These are phyloP conservation scores for Geotrichum histeridarum DNA, from an alignment of 1,139 yeast species.

Conservation along the genomic window DNA sequence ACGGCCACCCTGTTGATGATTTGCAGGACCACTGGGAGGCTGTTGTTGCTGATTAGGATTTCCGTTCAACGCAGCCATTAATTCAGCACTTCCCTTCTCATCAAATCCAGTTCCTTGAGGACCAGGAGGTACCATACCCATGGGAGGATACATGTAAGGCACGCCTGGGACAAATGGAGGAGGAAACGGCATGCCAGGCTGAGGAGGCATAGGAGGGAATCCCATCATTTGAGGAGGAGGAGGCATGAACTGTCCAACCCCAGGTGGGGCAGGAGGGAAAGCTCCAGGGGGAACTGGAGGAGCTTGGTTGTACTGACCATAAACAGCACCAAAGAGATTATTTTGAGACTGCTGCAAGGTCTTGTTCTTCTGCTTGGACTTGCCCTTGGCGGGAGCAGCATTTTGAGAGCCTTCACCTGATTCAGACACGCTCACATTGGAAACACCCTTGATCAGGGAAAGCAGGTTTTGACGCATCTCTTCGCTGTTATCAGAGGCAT, in stretches of 20 bases:
- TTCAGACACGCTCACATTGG: slow-evolving; percentile 22
- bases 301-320: slow-evolving; percentile 36
- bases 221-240: slow-evolving; percentile 20
- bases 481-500: slow-evolving; percentile 19
- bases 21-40: slow-evolving; percentile 13
- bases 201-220: slow-evolving; percentile 19
- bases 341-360: slow-evolving; percentile 32
- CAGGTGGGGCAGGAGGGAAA: slow-evolving; percentile 26
- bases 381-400: slow-evolving; percentile 25
- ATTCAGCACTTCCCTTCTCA: slow-evolving; percentile 31
- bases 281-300: slow-evolving; percentile 32
- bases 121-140: slow-evolving; percentile 18
- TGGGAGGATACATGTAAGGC: slow-evolving; percentile 20
- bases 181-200: slow-evolving; percentile 21
- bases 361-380: slow-evolving; percentile 41
- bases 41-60: slow-evolving; percentile 10
- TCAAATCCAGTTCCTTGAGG: slow-evolving; percentile 18
- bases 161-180: slow-evolving; percentile 20
- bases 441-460: slow-evolving; percentile 39
- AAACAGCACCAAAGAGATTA: slow-evolving; percentile 46
- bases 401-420: slow-evolving; percentile 20
- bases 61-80: slow-evolving; percentile 32
- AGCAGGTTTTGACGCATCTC: slow-evolving; percentile 40
- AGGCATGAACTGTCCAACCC: slow-evolving; percentile 13
- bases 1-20: slow-evolving; percentile 29